Evolutionary conservation across 1,139 yeast species (phyloP).

Genomic region (Taphrina wiesneri): DNA sequence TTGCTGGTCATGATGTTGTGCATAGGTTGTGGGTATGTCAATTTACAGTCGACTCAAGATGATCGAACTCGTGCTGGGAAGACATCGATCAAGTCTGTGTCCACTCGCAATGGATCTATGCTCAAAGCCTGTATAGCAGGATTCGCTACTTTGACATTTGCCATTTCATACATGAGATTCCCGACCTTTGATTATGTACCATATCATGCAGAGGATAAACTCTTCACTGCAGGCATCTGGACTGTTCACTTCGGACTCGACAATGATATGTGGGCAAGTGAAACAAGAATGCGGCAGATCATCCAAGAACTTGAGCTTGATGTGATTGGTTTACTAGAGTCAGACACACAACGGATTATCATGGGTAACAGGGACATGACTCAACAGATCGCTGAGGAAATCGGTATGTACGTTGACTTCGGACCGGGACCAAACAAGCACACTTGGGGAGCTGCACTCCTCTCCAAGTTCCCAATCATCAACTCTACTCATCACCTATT

Average conservation of each 20-base stretch:
- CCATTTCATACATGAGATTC: conserved; percentile 59
- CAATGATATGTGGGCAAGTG: conserved; percentile 98
- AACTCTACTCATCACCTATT: conserved; percentile 85
- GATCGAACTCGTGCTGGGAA: conserved; percentile 35
- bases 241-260: conserved; percentile 96
- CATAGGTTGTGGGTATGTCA: conserved; percentile 48
- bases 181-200: conserved; percentile 66
- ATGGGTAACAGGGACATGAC: conserved; percentile 96
- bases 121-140: conserved; percentile 43
- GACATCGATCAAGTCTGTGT: not conserved
- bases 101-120: conserved; percentile 40
- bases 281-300: conserved; percentile 80
- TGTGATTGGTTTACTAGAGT: conserved; percentile 84
- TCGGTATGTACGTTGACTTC: conserved; percentile 91
- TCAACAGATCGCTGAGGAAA: conserved; percentile 85
- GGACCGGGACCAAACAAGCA: conserved; percentile 98
- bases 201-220: conserved; percentile 69
- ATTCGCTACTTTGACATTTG: conserved; percentile 2
- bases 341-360: conserved; percentile 88
- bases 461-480: conserved; percentile 90
- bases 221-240: conserved; percentile 96
- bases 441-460: conserved; percentile 94
- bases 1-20: conserved; percentile 56
- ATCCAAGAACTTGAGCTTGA: conserved; percentile 84
- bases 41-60: conserved; percentile 14